Conservation (phyloP, 768 basidiomycete genomes). For the Russula ochroleuca region DNA sequence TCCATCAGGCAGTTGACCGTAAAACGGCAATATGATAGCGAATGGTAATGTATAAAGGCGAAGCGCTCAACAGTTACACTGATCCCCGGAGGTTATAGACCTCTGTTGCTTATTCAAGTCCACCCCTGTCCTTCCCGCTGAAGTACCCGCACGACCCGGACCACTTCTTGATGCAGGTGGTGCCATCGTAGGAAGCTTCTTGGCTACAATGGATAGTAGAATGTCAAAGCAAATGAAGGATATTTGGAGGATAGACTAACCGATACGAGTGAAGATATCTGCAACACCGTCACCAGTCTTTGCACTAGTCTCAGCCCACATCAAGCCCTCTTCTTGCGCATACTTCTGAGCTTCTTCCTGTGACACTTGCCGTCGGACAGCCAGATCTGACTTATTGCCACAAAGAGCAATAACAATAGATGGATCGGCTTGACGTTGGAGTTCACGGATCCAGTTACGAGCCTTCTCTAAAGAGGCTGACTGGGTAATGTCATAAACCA, state of each 20-base stretch:
- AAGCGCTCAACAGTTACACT: slow-evolving; percentile 66
- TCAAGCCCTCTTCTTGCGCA: slow-evolving; percentile 84
- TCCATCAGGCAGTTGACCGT: slow-evolving; percentile 9
- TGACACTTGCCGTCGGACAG: slow-evolving; percentile 77
- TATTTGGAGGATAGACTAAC: slow-evolving; percentile 41
- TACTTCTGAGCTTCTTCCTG: slow-evolving; percentile 90
- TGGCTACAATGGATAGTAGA: slow-evolving; percentile 46
- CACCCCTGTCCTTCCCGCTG: slow-evolving; percentile 57
- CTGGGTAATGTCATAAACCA: slow-evolving; percentile 96
- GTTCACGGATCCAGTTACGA: slow-evolving; percentile 91
- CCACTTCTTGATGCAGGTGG: slow-evolving; percentile 60
- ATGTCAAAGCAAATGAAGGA: not conserved
- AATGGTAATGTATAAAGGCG: slow-evolving; percentile 9
- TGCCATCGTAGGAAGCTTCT: slow-evolving; percentile 82
- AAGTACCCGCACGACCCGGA: slow-evolving; percentile 47
- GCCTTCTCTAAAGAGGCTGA: slow-evolving; percentile 90
- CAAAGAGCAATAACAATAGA: slow-evolving; percentile 94
- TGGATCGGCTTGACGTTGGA: slow-evolving; percentile 96
- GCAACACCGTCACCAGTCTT: slow-evolving; percentile 85
- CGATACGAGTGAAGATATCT: slow-evolving; percentile 83
- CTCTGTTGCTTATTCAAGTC: slow-evolving; percentile 69
- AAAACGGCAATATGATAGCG: slow-evolving; percentile 9
- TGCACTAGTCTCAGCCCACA: slow-evolving; percentile 91
- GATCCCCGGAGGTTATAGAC: slow-evolving; percentile 52
- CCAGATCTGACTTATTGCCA: slow-evolving; percentile 91